phyloP scores from a whole-genome alignment of 192 early-diverging fungal genomes.

The Tieghemiomyces parasiticus region DNA sequence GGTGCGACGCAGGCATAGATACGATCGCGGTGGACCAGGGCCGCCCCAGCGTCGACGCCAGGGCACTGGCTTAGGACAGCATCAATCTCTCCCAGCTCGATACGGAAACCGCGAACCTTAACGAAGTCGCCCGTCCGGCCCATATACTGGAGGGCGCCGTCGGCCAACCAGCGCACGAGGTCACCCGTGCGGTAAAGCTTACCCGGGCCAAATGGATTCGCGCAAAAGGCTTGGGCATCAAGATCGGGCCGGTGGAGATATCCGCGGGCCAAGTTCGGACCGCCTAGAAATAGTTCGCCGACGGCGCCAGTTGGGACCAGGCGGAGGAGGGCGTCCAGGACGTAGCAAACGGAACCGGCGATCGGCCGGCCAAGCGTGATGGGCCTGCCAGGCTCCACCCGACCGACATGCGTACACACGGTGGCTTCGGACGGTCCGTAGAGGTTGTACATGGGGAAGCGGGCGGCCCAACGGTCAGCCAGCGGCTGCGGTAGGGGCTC shows the following conservation, averaged over 20 bases:
- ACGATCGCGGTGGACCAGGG: background rate
- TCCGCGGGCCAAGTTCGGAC: background rate
- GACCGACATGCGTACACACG: background rate
- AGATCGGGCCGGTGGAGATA: constrained; percentile 2
- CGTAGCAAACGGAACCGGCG: background rate
- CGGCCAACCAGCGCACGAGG: background rate
- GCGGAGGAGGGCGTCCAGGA: background rate
- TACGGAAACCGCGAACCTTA: background rate
- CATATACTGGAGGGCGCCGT: background rate
- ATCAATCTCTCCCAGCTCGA: constrained; percentile 1
- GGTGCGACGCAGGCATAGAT: constrained; percentile 1
- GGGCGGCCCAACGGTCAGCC: background rate
- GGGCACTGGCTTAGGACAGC: background rate
- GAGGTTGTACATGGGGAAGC: background rate
- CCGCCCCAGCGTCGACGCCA: background rate
- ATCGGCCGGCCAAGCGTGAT: constrained; percentile 1
- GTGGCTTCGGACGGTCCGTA: background rate
- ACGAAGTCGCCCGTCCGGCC: background rate
- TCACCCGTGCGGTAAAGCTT: background rate
- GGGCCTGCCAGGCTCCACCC: background rate
- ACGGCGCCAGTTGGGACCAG: background rate
- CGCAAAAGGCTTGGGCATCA: background rate
- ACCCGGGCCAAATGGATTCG: background rate
- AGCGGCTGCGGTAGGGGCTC: background rate
- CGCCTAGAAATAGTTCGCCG: background rate